Conservation (phyloP, 2,329 filamentous ascomycete genomes). For the Xylaria sp. region DNA sequence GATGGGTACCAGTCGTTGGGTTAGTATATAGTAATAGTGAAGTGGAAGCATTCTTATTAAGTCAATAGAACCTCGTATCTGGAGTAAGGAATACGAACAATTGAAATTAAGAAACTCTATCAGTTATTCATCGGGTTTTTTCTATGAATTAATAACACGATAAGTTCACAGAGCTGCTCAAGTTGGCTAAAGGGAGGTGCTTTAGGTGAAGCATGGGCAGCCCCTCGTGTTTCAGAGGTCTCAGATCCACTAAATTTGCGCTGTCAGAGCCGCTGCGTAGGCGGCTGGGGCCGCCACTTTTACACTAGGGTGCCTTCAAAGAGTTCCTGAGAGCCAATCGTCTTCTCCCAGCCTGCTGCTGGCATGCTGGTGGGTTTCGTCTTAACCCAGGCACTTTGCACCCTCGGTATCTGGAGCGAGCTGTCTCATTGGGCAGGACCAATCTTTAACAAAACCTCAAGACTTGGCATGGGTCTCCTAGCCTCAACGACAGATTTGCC, state of each 20-base stretch:
- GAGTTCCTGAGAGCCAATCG: conserved; percentile 26
- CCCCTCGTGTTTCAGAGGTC: conserved; percentile 25
- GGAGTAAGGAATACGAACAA: too few species aligned
- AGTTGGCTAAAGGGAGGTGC: neutral
- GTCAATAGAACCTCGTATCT: too few species aligned
- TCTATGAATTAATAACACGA: too few species aligned
- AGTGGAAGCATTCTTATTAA: too few species aligned
- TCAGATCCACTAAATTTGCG: conserved; percentile 10
- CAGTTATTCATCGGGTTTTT: too few species aligned
- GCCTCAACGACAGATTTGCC: conserved; percentile 1
- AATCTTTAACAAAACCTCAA: conserved; percentile 3
- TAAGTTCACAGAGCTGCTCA: neutral
- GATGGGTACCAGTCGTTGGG: neutral
- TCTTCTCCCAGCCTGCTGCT: conserved; percentile 16
- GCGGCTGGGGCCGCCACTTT: conserved; percentile 12
- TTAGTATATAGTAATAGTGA: too few species aligned
- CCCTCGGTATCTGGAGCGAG: neutral
- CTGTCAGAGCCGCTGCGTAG: neutral
- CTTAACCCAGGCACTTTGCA: conserved; percentile 11
- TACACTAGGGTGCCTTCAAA: neutral
- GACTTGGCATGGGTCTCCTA: conserved; percentile 9
- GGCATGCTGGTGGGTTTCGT: conserved; percentile 34
- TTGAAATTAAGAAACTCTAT: too few species aligned
- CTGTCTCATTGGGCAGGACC: conserved; percentile 7
- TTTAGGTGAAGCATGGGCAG: neutral